A percentile compares a stretch with the other conserved stretches of the same genome.
Conservation (phyloP, 208 protist genomes). For the Wallacemonas sp. region DNA sequence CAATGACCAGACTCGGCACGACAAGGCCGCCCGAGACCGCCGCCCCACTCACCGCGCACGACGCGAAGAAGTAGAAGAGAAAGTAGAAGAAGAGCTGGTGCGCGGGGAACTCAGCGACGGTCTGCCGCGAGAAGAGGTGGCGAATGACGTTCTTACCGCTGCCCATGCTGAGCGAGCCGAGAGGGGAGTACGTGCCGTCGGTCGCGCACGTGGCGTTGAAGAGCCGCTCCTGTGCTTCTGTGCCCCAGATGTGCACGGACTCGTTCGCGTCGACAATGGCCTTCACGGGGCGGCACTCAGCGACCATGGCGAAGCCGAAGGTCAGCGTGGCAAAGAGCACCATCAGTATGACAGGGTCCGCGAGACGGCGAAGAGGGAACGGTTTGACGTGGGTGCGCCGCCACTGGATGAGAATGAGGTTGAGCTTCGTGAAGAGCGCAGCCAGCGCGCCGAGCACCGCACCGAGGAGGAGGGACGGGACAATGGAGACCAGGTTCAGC, state of each 20-base stretch:
- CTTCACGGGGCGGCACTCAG: conserved; percentile 42
- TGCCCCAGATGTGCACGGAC: conserved; percentile 69
- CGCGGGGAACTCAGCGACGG: conserved; percentile 68
- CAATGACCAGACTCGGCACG: conserved; percentile 90
- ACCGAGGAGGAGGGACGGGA: conserved; percentile 87
- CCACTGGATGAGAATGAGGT: conserved; percentile 82
- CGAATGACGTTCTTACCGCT: conserved; percentile 86
- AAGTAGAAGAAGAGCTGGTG: conserved; percentile 74
- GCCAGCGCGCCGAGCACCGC: conserved; percentile 77
- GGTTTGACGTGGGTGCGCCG: conserved; percentile 56
- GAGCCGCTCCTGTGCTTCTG: conserved; percentile 47
- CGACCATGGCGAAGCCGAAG: conserved; percentile 48
- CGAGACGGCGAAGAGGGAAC: conserved; percentile 52
- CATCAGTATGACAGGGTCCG: conserved; percentile 71
- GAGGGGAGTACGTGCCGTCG: conserved; percentile 61
- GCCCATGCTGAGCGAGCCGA: conserved; percentile 84
- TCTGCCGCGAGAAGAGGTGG: conserved; percentile 88
- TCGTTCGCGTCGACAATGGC: conserved; percentile 34
- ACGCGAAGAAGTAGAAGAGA: conserved; percentile 80
- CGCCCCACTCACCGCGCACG: conserved; percentile 72
- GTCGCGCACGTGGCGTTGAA: conserved; percentile 73
- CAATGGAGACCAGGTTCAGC: conserved; percentile 82
- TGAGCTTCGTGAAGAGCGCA: conserved; percentile 88
- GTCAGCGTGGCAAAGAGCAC: conserved; percentile 57
- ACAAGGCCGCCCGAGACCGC: conserved; percentile 88